A percentile compares a stretch with the other conserved stretches of the same genome.
Conservation (phyloP, 1,139 yeast genomes). For the Candida mesenterica region DNA sequence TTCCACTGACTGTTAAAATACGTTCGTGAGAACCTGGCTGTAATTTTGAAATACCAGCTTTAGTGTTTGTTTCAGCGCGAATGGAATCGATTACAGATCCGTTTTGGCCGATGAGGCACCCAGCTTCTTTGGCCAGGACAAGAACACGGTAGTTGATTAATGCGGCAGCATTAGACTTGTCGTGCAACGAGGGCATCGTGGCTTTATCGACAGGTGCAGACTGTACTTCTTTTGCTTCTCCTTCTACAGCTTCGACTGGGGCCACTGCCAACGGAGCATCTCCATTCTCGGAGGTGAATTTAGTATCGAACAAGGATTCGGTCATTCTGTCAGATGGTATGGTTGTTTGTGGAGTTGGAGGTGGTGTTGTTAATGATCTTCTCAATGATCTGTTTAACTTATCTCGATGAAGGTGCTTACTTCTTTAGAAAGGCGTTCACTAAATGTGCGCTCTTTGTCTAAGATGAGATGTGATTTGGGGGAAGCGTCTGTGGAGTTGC, state of each 20-base stretch:
- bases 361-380: not conserved
- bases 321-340: too few relatives aligned
- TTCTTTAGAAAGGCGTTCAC: too few relatives aligned
- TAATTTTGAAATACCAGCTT: conserved; percentile 86
- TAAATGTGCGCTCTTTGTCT: too few relatives aligned
- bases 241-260: conserved; percentile 1
- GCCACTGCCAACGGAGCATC: conserved; percentile 6
- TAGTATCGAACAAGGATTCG: conserved; percentile 43
- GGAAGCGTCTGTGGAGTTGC: too few relatives aligned
- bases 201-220: conserved; percentile 13
- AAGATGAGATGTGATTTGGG: too few relatives aligned
- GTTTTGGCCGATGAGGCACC: conserved; percentile 84
- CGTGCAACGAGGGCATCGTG: conserved; percentile 32
- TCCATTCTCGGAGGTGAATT: conserved; percentile 27
- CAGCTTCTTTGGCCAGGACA: conserved; percentile 86
- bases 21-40: conserved; percentile 83
- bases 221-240: not conserved
- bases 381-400: too few relatives aligned
- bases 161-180: conserved; percentile 30
- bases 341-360: conserved; percentile 1
- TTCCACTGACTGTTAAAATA: conserved; percentile 77
- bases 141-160: conserved; percentile 64
- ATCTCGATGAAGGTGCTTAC: too few relatives aligned
- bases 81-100: conserved; percentile 80
- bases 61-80: conserved; percentile 74